Evolutionary conservation across 73 alveolate genomes (phyloP).

Genomic region (Paramecium pentaurelia): DNA sequence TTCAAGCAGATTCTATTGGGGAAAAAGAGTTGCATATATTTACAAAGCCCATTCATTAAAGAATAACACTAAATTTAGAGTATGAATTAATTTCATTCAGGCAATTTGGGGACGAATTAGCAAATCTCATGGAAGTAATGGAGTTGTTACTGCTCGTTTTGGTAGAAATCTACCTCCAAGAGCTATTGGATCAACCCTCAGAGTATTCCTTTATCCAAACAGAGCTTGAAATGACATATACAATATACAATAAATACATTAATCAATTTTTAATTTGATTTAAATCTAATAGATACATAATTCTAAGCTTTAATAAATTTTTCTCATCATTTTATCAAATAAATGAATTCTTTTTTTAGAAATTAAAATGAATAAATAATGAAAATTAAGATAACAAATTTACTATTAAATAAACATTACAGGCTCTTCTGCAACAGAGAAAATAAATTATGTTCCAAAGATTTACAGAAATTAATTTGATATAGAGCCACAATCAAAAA

Average conservation of each 20-base stretch:
- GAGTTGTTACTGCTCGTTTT: slow-evolving; percentile 86
- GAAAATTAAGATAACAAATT: background rate
- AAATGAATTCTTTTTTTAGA: background rate
- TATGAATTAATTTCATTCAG: slow-evolving; percentile 48
- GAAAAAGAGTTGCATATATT: slow-evolving; percentile 88
- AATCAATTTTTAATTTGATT: background rate
- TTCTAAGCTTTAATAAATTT: background rate
- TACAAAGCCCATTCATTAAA: slow-evolving; percentile 73
- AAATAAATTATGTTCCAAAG: background rate
- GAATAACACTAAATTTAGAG: slow-evolving; percentile 78
- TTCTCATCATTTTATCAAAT: background rate
- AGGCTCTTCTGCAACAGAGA: background rate
- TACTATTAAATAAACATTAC: background rate
- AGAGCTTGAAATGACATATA: slow-evolving; percentile 50
- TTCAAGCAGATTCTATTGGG: slow-evolving; percentile 80
- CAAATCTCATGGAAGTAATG: slow-evolving; percentile 89
- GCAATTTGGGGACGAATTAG: slow-evolving; percentile 92
- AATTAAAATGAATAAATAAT: background rate
- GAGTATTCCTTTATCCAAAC: slow-evolving; percentile 91
- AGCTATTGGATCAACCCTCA: slow-evolving; percentile 86
- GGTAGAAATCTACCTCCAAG: slow-evolving; percentile 87
- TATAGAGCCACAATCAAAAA: background rate
- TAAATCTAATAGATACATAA: background rate
- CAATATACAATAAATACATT: background rate
- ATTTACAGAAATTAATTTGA: background rate